Conservation (phyloP, 371 early-diverging fungal species). For the Mucor plumbeus region DNA sequence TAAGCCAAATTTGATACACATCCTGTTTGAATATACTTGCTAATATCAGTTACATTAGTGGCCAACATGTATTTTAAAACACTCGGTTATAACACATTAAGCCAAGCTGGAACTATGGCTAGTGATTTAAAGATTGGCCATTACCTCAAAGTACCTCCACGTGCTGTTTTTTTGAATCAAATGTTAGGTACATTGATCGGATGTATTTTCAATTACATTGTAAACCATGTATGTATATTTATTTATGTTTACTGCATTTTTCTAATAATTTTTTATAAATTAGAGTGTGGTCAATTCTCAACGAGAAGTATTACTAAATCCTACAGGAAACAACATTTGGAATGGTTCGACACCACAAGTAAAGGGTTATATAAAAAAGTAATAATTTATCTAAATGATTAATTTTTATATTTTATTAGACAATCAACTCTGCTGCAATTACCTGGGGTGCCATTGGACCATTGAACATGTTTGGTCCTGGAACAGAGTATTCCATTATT, state of each 20-base stretch:
- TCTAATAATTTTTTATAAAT: background rate
- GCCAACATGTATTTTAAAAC: conserved; percentile 64
- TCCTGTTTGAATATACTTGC: background rate
- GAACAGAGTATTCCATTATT: conserved; percentile 63
- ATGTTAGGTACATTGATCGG: conserved; percentile 67
- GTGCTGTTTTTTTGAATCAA: conserved; percentile 63
- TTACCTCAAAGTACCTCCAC: conserved; percentile 80
- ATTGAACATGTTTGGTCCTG: conserved; percentile 66
- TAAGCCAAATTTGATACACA: background rate
- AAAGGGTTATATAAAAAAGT: background rate
- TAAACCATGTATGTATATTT: conserved; percentile 34
- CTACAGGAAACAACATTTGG: conserved; percentile 57
- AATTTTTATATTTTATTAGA: conserved; percentile 8
- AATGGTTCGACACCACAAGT: conserved; percentile 53
- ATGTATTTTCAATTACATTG: conserved; percentile 57
- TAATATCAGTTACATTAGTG: conserved; percentile 26
- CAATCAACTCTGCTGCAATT: conserved; percentile 64
- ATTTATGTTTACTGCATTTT: background rate
- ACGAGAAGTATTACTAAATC: conserved; percentile 43
- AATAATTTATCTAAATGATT: too few species aligned
- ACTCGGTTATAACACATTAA: conserved; percentile 60
- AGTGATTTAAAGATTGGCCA: conserved; percentile 75
- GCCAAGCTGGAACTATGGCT: conserved; percentile 58
- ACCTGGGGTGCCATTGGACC: conserved; percentile 84
- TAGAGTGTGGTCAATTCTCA: conserved; percentile 49